phyloP scores from a whole-genome alignment of 2,329 filamentous ascomycete species.

The Cladosporium sp. region DNA sequence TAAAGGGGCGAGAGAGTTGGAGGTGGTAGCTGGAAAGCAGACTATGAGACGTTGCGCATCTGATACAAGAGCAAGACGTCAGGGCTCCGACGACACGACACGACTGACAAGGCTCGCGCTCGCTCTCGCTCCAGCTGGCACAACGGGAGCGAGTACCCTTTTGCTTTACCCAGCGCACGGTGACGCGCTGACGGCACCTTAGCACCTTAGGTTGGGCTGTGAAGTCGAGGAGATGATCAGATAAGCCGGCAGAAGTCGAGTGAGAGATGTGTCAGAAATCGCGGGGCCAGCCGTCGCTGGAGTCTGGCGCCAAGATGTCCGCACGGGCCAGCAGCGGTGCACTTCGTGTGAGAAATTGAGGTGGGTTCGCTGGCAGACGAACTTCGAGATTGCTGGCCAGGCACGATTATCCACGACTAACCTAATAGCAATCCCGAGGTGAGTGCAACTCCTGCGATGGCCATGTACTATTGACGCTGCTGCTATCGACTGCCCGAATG shows the following conservation, averaged over 20 bases:
- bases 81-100: not conserved
- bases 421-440: slow-evolving; percentile 18
- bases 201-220: no score
- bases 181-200: not conserved
- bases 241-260: not conserved
- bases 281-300: not conserved
- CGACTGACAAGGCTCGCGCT: not conserved
- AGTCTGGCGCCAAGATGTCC: not conserved
- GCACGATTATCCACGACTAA: slow-evolving; percentile 20
- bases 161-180: not conserved
- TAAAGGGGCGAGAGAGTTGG: not conserved
- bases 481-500: slow-evolving; percentile 1
- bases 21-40: not conserved
- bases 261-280: not conserved
- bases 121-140: not conserved
- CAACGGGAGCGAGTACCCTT: no score
- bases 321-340: not conserved
- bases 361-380: not conserved
- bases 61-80: slow-evolving; percentile 16
- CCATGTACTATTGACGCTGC: not conserved
- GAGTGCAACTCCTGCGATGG: slow-evolving; percentile 3
- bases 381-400: slow-evolving; percentile 15
- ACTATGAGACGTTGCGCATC: slow-evolving; percentile 7
- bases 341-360: not conserved
- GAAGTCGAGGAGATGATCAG: not conserved